Evolutionary conservation across 495 filamentous ascomycete species (phyloP).

Genomic region (Evernia prunastri): DNA sequence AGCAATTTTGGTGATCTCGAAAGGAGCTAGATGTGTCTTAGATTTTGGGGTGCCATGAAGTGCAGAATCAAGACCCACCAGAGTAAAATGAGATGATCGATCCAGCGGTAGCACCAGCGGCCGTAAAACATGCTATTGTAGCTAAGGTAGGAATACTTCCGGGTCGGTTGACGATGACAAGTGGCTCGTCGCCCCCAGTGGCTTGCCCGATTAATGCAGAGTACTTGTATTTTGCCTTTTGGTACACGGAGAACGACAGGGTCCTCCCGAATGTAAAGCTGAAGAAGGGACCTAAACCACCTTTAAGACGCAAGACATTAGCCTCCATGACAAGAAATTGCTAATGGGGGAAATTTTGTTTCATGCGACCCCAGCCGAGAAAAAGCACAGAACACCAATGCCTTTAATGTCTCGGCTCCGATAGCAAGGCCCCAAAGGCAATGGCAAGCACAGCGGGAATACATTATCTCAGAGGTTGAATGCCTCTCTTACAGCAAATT

Average conservation of each 20-base stretch:
- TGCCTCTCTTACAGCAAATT: not conserved
- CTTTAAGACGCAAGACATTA: constrained; percentile 33
- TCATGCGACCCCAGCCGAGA: constrained; percentile 6
- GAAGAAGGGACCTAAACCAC: constrained; percentile 61
- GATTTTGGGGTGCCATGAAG: not conserved
- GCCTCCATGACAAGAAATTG: constrained; percentile 2
- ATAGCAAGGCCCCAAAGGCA: not conserved
- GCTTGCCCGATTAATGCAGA: constrained; percentile 39
- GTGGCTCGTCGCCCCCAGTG: constrained; percentile 56
- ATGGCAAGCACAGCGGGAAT: not conserved
- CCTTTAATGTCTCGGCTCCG: not conserved
- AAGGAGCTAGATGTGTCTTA: constrained; percentile 51
- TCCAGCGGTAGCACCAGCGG: constrained; percentile 68
- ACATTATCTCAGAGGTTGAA: not conserved
- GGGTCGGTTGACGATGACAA: constrained; percentile 57
- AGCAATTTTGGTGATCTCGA: constrained; percentile 76
- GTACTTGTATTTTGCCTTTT: constrained; percentile 69
- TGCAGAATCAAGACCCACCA: constrained; percentile 46
- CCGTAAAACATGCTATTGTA: constrained; percentile 63
- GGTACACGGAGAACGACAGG: constrained; percentile 78
- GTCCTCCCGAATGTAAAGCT: constrained; percentile 80
- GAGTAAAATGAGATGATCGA: constrained; percentile 68
- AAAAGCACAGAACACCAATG: not conserved
- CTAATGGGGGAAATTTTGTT: not conserved
- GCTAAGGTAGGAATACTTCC: constrained; percentile 58